A percentile compares a stretch with the other conserved stretches of the same genome.
phyloP scores from a whole-genome alignment of 768 basidiomycete genomes.

The Leccinum arenicola region DNA sequence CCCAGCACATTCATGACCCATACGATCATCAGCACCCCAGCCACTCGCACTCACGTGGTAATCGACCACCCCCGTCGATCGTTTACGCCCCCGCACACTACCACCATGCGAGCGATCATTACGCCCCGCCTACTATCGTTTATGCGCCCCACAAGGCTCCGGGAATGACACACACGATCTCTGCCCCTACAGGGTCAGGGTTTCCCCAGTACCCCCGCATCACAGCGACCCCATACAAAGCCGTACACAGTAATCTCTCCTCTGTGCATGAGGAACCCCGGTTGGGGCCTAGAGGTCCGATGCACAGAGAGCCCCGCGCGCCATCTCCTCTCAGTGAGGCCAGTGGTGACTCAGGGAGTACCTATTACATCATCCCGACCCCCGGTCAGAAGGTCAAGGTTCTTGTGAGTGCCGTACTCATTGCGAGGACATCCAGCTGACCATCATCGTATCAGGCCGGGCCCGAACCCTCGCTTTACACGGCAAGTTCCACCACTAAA shows the following conservation, averaged over 20 bases:
- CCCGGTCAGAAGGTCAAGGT: constrained; percentile 75
- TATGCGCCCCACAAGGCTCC: constrained; percentile 55
- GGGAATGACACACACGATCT: constrained; percentile 68
- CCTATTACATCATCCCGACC: constrained; percentile 71
- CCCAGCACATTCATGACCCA: constrained; percentile 38
- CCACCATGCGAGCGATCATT: constrained; percentile 46
- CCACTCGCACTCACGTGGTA: constrained; percentile 37
- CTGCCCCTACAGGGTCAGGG: constrained; percentile 45
- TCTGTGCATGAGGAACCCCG: constrained; percentile 40
- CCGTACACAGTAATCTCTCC: constrained; percentile 34
- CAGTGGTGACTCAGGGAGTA: constrained; percentile 61
- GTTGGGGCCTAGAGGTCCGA: constrained; percentile 27
- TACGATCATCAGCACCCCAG: constrained; percentile 30
- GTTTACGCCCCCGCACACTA: constrained; percentile 51
- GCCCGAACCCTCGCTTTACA: constrained; percentile 50
- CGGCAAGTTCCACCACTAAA: constrained; percentile 57
- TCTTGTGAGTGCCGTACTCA: constrained; percentile 50
- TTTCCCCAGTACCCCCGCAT: constrained; percentile 41
- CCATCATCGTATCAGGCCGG: constrained; percentile 36
- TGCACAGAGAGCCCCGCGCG: constrained; percentile 31
- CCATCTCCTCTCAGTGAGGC: constrained; percentile 39
- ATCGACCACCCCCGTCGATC: constrained; percentile 51
- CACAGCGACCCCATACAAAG: constrained; percentile 41
- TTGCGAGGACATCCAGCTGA: constrained; percentile 22
- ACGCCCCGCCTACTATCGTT: constrained; percentile 58